phyloP scores from a whole-genome alignment of 805 yeast species.

The Starmerella vitae region DNA sequence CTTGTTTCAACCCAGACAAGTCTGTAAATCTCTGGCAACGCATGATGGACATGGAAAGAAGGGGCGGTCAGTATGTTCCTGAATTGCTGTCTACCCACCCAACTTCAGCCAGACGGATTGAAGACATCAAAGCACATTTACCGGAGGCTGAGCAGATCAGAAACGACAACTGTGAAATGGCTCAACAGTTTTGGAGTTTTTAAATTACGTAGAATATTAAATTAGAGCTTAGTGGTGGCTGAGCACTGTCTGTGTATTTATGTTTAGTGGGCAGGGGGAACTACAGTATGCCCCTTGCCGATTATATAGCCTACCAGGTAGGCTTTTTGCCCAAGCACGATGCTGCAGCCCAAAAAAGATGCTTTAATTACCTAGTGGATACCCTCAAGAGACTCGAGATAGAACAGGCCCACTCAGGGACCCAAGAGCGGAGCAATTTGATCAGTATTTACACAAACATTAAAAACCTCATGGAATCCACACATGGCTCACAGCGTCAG shows the following conservation, averaged over 20 bases:
- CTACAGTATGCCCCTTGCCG: slow-evolving; percentile 20
- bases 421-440: slow-evolving; percentile 10
- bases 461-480: slow-evolving; percentile 14
- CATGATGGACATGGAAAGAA: slow-evolving; percentile 45
- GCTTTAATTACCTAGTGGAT: slow-evolving; percentile 22
- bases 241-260: too few relatives aligned
- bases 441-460: slow-evolving; percentile 10
- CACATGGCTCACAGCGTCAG: slow-evolving; percentile 13
- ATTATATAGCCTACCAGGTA: slow-evolving; percentile 18
- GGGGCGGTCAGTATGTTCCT: slow-evolving; percentile 29
- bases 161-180: slow-evolving; percentile 4
- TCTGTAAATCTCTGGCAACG: slow-evolving; percentile 71
- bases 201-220: too few relatives aligned
- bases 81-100: slow-evolving; percentile 87
- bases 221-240: too few relatives aligned
- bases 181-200: not conserved
- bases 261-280: too few relatives aligned
- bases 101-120: slow-evolving; percentile 55
- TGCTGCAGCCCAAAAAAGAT: slow-evolving; percentile 26
- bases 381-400: slow-evolving; percentile 18
- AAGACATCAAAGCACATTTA: slow-evolving; percentile 51
- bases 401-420: slow-evolving; percentile 3
- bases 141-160: slow-evolving; percentile 29
- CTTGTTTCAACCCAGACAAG: slow-evolving; percentile 69
- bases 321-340: slow-evolving; percentile 26